Base-by-base conservation (phyloP, 148 eudicot species). In the Agrostemma githago region DNA sequence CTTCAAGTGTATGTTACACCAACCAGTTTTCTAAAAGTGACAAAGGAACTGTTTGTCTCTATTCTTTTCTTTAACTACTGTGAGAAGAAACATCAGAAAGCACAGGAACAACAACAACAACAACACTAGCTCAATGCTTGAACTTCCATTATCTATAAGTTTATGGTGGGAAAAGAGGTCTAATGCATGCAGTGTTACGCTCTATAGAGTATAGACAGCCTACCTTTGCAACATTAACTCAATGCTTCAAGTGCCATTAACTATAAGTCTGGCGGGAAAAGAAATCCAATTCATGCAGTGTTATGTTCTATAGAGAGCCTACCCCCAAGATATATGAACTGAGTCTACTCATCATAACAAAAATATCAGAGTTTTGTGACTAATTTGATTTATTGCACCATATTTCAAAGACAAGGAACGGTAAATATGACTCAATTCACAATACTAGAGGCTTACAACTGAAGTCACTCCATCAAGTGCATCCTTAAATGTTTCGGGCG, bases 391-490 rank as follows among this genome's bases (percentile, higher is more conserved):
- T 37, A 26, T 20, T 62, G 41, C 40, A 62, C 37, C 2, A 62
- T 26, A 62, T 34, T 62, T 26, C 41, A 9, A 34, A 64, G 17
- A 8, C 68, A 38, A 38, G 39, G 37, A 37, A 41, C n/a, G 41
- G 4, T 41, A 21, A 66, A 21, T 10, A 19, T 19, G 26, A 66
- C 41, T 66, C 51, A 11, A 66, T 42, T n/a, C n/a, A 42, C 76
- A 4, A 38, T 59, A 74, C 1, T 16, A 8, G 56, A 63, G 66
- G 76, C 97, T 57, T 86, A 91, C 97, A 75, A 91, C 82, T 81
- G 93, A 86, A 78, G 92, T 89, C 73, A 89, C 97, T 86, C 94
- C 97, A 73, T 73, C 80, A 63, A 91, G 79, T 60, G 88, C 90
- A 60, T 91, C 93, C 84, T 88, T 88, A 76, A 85, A 80, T 16